These are phyloP conservation scores for Suillus weaverae DNA, from an alignment of 768 basidiomycete genomes.

Conservation along the genomic window DNA sequence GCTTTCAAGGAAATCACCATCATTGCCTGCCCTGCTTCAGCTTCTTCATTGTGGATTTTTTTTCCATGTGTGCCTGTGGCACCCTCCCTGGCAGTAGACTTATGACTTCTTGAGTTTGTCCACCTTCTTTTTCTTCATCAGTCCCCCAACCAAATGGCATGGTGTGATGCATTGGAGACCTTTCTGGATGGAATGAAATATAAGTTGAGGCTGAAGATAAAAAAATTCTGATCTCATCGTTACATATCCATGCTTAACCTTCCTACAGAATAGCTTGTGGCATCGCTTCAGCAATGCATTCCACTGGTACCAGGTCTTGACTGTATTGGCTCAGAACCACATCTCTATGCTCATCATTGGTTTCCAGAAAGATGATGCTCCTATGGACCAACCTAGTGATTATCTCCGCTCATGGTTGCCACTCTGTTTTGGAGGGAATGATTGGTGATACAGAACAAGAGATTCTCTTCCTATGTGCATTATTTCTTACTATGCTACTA, in stretches of 20 bases:
- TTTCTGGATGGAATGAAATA: slow-evolving; percentile 22
- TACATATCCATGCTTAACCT: background rate
- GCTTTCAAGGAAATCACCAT: slow-evolving; percentile 3
- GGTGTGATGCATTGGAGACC: slow-evolving; percentile 27
- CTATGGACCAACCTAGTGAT: slow-evolving; percentile 12
- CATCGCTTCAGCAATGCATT: slow-evolving; percentile 26
- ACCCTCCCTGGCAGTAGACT: slow-evolving; percentile 34
- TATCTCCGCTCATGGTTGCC: slow-evolving; percentile 26
- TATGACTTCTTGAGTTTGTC: slow-evolving; percentile 31
- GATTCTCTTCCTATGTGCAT: background rate
- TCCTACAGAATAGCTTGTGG: slow-evolving; percentile 23
- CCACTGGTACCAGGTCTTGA: slow-evolving; percentile 27
- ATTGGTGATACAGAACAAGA: background rate
- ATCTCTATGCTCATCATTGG: slow-evolving; percentile 10
- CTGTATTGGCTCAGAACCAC: slow-evolving; percentile 11
- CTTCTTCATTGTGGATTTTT: slow-evolving; percentile 24
- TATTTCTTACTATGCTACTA: background rate
- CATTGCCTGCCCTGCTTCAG: slow-evolving; percentile 14
- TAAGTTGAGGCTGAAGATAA: slow-evolving; percentile 20
- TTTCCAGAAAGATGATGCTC: background rate
- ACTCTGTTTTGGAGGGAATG: slow-evolving; percentile 24
- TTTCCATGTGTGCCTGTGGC: slow-evolving; percentile 29
- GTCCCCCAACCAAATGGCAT: slow-evolving; percentile 29
- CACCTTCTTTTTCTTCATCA: slow-evolving; percentile 24
- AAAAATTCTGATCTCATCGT: slow-evolving; percentile 1